These are phyloP conservation scores for Colletotrichum chrysophilum DNA, from an alignment of 2,329 filamentous ascomycete genomes.

Conservation along the genomic window DNA sequence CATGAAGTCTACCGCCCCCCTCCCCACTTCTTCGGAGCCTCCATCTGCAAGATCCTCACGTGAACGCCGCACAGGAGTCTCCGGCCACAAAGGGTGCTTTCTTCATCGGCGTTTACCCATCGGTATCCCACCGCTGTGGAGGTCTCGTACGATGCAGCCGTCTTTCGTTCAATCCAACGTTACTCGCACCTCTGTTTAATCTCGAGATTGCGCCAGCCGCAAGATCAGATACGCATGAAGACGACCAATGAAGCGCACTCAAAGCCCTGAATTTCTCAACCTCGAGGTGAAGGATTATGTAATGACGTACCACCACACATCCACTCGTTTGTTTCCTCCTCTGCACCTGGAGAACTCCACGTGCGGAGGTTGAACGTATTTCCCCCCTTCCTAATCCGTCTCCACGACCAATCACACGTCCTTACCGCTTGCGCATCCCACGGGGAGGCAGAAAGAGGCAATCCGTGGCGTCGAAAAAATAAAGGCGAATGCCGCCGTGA, in stretches of 20 bases:
- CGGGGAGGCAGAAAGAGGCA: neutral
- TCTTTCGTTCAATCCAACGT: neutral
- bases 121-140: neutral
- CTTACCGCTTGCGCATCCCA: neutral
- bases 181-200: neutral
- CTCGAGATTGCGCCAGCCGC: neutral
- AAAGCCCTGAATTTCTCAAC: neutral
- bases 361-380: neutral
- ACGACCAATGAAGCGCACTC: neutral
- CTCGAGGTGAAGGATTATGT: neutral
- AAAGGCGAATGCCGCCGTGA: neutral
- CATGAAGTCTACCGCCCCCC: neutral
- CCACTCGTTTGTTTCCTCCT: neutral
- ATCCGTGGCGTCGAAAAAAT: neutral
- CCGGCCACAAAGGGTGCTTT: neutral
- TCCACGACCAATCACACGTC: neutral
- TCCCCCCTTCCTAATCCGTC: neutral
- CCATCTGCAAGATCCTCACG: neutral
- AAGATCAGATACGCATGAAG: neutral
- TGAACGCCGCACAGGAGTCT: neutral
- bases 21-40: neutral
- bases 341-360: neutral
- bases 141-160: neutral
- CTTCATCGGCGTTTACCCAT: neutral
- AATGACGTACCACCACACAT: neutral